A percentile compares a stretch with the other conserved stretches of the same genome.
Conservation (phyloP, 73 alveolate species). For the Uronychia setigera region DNA sequence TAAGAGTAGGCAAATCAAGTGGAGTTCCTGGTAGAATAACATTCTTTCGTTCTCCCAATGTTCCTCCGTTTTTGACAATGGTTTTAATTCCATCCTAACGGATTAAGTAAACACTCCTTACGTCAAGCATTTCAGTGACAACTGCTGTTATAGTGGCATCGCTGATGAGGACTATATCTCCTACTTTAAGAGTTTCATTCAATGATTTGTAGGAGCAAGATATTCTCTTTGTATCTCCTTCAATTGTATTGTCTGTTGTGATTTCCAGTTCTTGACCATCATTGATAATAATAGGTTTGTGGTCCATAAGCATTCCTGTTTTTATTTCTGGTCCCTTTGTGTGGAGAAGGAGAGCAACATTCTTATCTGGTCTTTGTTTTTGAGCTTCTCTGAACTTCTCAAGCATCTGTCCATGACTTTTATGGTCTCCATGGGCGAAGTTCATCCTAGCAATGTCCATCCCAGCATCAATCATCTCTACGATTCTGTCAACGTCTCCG, state of each 20-base stretch:
- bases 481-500: constrained; percentile 18
- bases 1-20: constrained; percentile 52
- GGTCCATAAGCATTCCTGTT: constrained; percentile 79
- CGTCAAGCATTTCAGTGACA: constrained; percentile 68
- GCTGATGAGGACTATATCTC: constrained; percentile 76
- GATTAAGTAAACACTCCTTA: constrained; percentile 33
- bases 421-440: constrained; percentile 37
- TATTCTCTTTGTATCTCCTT: constrained; percentile 80
- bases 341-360: constrained; percentile 34
- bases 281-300: constrained; percentile 68
- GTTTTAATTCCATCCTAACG: constrained; percentile 2
- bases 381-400: constrained; percentile 42
- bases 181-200: constrained; percentile 77
- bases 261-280: constrained; percentile 85
- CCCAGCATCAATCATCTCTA: constrained; percentile 50
- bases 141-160: constrained; percentile 83
- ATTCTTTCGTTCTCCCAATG: constrained; percentile 69
- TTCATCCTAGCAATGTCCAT: constrained; percentile 47
- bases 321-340: constrained; percentile 50
- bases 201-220: constrained; percentile 84
- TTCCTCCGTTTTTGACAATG: constrained; percentile 57
- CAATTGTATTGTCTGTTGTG: constrained; percentile 84
- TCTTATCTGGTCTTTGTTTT: constrained; percentile 41
- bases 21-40: constrained; percentile 59
- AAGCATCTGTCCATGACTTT: constrained; percentile 24